A percentile compares a stretch with the other conserved stretches of the same genome.
Conservation (phyloP, 208 protist genomes). For the Acanthamoeba triangularis region DNA sequence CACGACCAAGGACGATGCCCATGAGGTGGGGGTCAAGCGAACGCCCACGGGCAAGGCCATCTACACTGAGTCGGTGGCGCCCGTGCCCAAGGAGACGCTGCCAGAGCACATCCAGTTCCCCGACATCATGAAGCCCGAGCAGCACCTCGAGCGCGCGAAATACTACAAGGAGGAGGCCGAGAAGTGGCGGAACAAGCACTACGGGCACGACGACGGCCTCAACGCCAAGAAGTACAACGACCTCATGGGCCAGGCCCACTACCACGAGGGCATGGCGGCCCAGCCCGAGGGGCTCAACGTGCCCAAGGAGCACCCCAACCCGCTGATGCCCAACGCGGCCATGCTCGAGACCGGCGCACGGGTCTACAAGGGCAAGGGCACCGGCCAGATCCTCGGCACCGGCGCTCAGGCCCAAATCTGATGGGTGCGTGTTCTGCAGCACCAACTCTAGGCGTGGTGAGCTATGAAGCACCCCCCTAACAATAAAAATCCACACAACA, state of each 20-base stretch:
- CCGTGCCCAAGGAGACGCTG: neutral
- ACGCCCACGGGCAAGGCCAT: neutral
- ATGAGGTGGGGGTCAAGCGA: neutral
- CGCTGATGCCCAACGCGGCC: neutral
- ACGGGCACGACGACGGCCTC: neutral
- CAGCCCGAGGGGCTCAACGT: neutral
- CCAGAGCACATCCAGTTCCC: constrained; percentile 10
- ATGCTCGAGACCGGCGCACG: neutral
- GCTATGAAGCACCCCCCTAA: too few species aligned
- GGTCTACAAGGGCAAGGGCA: neutral
- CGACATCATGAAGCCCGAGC: neutral
- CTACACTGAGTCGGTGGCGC: neutral
- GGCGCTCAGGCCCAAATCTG: neutral
- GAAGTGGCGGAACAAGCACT: neutral
- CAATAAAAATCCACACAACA: too few species aligned
- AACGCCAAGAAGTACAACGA: constrained; percentile 48
- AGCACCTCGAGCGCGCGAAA: constrained; percentile 4
- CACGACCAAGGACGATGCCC: neutral
- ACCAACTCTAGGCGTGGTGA: too few species aligned
- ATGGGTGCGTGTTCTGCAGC: neutral
- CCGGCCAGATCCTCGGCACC: neutral
- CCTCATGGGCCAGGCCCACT: constrained; percentile 23
- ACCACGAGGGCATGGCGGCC: constrained; percentile 30
- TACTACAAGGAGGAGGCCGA: constrained; percentile 27
- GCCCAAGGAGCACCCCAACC: constrained; percentile 21